Conservation (phyloP, 345 rosid genomes). For the Anastatica hierochuntica region DNA sequence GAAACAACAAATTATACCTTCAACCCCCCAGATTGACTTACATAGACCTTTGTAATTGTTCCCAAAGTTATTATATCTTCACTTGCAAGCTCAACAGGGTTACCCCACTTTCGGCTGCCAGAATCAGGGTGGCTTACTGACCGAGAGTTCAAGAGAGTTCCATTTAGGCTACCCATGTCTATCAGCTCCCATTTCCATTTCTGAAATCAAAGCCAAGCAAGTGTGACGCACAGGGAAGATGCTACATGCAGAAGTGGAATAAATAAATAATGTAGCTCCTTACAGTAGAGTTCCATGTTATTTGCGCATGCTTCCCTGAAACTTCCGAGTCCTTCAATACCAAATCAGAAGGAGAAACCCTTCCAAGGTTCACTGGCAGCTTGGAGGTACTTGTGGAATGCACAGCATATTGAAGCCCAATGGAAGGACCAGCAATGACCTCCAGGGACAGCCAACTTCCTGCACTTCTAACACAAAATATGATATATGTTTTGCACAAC, state of each 20-base stretch:
- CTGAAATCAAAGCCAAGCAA: slow-evolving; percentile 38
- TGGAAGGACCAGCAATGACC: slow-evolving; percentile 82
- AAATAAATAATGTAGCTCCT: slow-evolving; percentile 20
- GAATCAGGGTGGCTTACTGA: slow-evolving; percentile 52
- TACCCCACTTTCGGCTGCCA: slow-evolving; percentile 73
- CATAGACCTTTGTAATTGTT: slow-evolving; percentile 59
- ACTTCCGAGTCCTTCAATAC: slow-evolving; percentile 80
- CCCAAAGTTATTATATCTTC: slow-evolving; percentile 87
- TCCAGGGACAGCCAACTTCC: slow-evolving; percentile 86
- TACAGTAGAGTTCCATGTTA: slow-evolving; percentile 85
- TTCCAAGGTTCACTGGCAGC: slow-evolving; percentile 82
- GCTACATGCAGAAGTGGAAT: slow-evolving; percentile 5
- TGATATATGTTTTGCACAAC: slow-evolving; percentile 37
- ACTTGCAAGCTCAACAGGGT: slow-evolving; percentile 62
- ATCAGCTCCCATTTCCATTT: slow-evolving; percentile 88
- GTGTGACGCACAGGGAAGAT: slow-evolving; percentile 8
- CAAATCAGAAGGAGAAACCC: slow-evolving; percentile 72
- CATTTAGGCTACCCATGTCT: slow-evolving; percentile 97
- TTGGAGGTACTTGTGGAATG: slow-evolving; percentile 52
- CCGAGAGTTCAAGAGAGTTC: slow-evolving; percentile 77
- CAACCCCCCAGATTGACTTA: slow-evolving; percentile 34
- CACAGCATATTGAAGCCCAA: slow-evolving; percentile 45
- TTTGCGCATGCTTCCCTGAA: slow-evolving; percentile 94
- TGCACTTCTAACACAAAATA: slow-evolving; percentile 77
- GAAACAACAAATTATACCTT: background rate